phyloP scores from a whole-genome alignment of 1,139 yeast genomes.

The Kurtzmaniella quercitrusa region DNA sequence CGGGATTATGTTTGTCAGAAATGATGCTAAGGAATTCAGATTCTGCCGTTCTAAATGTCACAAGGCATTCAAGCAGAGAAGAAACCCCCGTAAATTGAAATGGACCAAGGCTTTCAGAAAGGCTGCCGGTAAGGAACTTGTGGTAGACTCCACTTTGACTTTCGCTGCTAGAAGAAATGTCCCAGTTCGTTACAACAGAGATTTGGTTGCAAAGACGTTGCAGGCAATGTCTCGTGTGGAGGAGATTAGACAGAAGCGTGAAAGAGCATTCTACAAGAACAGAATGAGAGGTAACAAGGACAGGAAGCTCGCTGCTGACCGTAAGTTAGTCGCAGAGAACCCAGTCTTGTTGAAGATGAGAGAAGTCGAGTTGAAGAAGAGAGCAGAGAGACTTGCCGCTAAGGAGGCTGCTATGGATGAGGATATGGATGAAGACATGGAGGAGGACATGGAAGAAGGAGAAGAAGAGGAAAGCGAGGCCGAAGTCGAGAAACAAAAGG shows the following conservation, averaged over 20 bases:
- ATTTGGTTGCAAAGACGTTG: constrained; percentile 87
- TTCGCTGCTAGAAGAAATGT: constrained; percentile 97
- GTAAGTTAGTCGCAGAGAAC: constrained; percentile 80
- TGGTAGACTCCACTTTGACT: constrained; percentile 93
- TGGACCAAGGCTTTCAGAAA: constrained; percentile 99
- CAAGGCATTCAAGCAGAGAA: constrained; percentile 94
- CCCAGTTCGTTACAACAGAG: constrained; percentile 97
- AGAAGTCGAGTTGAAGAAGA: constrained; percentile 85
- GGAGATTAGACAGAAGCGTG: constrained; percentile 94
- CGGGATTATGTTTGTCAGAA: constrained; percentile 96
- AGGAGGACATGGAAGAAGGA: constrained; percentile 31
- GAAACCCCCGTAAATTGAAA: constrained; percentile 96
- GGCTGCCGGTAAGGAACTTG: constrained; percentile 98
- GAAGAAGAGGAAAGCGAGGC: constrained; percentile 29
- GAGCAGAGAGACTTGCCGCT: constrained; percentile 66
- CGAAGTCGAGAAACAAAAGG: constrained; percentile 62
- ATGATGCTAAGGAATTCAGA: constrained; percentile 95
- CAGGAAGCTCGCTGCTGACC: constrained; percentile 77
- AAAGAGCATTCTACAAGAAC: constrained; percentile 97
- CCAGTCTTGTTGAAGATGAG: constrained; percentile 89
- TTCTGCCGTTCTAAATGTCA: constrained; percentile 99
- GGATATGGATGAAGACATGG: constrained; percentile 39
- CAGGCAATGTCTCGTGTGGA: constrained; percentile 95
- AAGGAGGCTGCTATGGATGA: constrained; percentile 50
- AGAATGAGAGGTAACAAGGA: constrained; percentile 98